Base-by-base conservation (phyloP, 805 yeast species). In the Teunomyces atbi region DNA sequence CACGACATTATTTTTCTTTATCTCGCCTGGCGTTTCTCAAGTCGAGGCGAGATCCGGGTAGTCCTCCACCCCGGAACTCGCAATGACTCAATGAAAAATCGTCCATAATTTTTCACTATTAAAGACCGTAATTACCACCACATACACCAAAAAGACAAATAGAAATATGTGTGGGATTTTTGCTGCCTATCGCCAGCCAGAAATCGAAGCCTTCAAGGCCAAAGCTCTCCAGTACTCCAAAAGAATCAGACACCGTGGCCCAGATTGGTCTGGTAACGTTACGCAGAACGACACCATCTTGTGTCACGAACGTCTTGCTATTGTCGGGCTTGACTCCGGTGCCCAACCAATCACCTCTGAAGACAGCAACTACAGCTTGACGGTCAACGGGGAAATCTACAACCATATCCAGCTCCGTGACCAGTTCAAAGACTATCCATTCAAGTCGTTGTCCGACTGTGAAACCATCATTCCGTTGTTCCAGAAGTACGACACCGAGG, bases 371-470 rank as follows among this genome's bases (percentile, higher is more conserved):
- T 80, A 80, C 64, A 69, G 82, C 29, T 75, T 94, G 53, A 82
- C 95, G 50, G 99, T 94, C 66, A 94, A 94, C 77, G 99, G 98
- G 60, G 99, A 94, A 74, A 92, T 94, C 62, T 94, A 94, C 76
- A 94, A 94, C 85, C 99, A 94, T 74, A 89, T 91, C 68, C 78
- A 84, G 58, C 65, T 94, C 63, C 85, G 99, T 78, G 80, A 79
- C 41, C 80, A 87, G 70, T 81, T 84, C 62, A 58, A 76, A 42
- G 86, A 80, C 45, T 94, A 94, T 71, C 66, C 73, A 50, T 94
- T 79, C 82, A 81, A 87, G 71, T 89, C 97, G 43, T 77, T 89
- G 57, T 81, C 90, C 30, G 99, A 94, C 73, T 94, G 99, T 80
- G 99, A 94, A 74, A 94, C 96, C 46, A 92, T 94, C 71, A 89